Base-by-base conservation (phyloP, 139 green algal genomes). In the Micromonas commoda region DNA sequence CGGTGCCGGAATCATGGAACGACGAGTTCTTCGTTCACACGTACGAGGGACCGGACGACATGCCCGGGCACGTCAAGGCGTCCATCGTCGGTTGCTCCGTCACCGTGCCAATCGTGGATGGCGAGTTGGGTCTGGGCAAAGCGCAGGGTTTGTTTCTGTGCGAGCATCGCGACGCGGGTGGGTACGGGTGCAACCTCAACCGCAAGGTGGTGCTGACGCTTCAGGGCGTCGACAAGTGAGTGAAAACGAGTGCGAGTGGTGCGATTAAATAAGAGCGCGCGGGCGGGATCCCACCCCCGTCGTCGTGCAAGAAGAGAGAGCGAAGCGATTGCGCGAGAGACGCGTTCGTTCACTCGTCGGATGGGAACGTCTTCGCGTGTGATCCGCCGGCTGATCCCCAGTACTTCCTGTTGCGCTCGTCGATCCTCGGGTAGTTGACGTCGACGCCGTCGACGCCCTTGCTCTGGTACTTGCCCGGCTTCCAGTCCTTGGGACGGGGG, bases 21-120 rank as follows among this genome's bases (percentile, higher is more conserved):
- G 33, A 67, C 31, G 45, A 79, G 33, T 80, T 80, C 16, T 80
- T 80, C n/a, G 26, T 37, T 26, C 78, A 82, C 73, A 78, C 73
- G 5, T 68, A 76, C 65, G 76, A 86, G 54, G 78, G 82, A 2
- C 65, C 73, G 24, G 84, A 88, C 61, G 84, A 88, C 77, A 86
- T 86, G 82, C 84, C 84, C 26, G 84, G 66, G 16, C 84, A 88
- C 71, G 73, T 88, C 24, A 88, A 88, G 80, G 71, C 75, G 1
- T 81, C 76, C 6, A 32, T 88, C 13, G 73, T 88, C n/a, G 84
- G 84, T n/a, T 57, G 53, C 20, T 70, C 52, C 0, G 23, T 86
- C 32, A 85, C 37, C 45, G 73, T 88, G 24, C 84, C 84, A 13
- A 78, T 86, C 64, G 35, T 32, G 16, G 31, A 82, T 21, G 84